These are phyloP conservation scores for Annulohypoxylon truncatum DNA, from an alignment of 2,329 filamentous ascomycete genomes.

Conservation along the genomic window DNA sequence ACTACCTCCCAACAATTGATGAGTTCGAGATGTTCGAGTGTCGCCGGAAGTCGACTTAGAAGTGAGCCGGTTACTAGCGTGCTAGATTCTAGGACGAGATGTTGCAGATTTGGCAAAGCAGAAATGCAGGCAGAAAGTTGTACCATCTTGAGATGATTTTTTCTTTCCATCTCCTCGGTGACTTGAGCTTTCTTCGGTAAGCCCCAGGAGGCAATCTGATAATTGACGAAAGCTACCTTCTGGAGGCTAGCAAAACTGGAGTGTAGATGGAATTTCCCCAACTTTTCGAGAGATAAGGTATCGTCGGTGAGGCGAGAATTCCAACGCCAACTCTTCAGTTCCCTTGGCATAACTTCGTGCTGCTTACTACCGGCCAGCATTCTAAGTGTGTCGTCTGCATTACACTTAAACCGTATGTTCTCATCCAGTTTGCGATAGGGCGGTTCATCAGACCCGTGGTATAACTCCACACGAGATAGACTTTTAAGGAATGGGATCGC, in stretches of 20 bases:
- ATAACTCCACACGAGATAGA: constrained; percentile 76
- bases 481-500: constrained; percentile 74
- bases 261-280: constrained; percentile 64
- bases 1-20: constrained; percentile 82
- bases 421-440: constrained; percentile 71
- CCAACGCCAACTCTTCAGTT: constrained; percentile 70
- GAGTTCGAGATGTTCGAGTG: constrained; percentile 75
- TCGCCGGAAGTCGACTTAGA: constrained; percentile 74
- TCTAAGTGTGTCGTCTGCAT: constrained; percentile 67
- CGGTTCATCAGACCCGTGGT: constrained; percentile 74
- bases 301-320: constrained; percentile 64
- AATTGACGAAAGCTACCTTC: constrained; percentile 71
- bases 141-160: constrained; percentile 49
- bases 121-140: constrained; percentile 60
- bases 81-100: constrained; percentile 80
- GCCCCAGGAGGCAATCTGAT: constrained; percentile 63
- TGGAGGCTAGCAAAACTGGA: constrained; percentile 67
- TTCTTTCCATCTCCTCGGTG: constrained; percentile 44
- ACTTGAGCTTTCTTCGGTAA: constrained; percentile 35
- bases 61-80: constrained; percentile 75
- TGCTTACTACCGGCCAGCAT: constrained; percentile 64
- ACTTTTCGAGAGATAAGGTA: constrained; percentile 59
- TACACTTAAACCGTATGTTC: constrained; percentile 76
- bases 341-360: constrained; percentile 50
- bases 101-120: constrained; percentile 71